phyloP scores from a whole-genome alignment of 441 rosid genomes.

The Arabidopsis lyrata region DNA sequence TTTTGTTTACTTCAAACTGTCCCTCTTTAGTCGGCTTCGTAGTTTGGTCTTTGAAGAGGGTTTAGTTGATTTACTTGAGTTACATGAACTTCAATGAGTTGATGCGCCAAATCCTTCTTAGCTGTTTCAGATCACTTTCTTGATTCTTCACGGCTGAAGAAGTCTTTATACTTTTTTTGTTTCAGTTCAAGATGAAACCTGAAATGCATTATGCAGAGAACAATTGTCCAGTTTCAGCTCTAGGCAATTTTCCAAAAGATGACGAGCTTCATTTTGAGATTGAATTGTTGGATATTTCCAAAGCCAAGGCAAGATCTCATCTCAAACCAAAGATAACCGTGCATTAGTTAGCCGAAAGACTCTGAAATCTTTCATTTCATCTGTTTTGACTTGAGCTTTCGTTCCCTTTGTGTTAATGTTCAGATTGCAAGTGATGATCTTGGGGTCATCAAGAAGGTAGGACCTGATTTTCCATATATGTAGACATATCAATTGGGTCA shows the following conservation, averaged over 20 bases:
- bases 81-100: not conserved
- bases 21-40: not conserved
- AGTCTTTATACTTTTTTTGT: constrained; percentile 32
- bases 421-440: constrained; percentile 92
- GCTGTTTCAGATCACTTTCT: not conserved
- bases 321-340: constrained; percentile 11
- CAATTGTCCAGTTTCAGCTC: constrained; percentile 81
- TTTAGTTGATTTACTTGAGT: constrained; percentile 19
- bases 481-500: not conserved
- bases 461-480: constrained; percentile 4
- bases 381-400: constrained; percentile 19
- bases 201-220: constrained; percentile 92
- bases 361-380: constrained; percentile 19
- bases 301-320: constrained; percentile 72
- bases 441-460: constrained; percentile 92
- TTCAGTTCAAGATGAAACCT: constrained; percentile 96
- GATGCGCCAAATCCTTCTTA: not conserved
- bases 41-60: constrained; percentile 12
- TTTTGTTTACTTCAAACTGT: not conserved
- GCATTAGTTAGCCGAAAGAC: constrained; percentile 16
- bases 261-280: constrained; percentile 97
- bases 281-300: constrained; percentile 81
- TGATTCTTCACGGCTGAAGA: constrained; percentile 18
- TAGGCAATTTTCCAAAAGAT: constrained; percentile 78
- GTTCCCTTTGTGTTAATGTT: constrained; percentile 41